A percentile compares a stretch with the other conserved stretches of the same genome.
These are phyloP conservation scores for Candida pseudoglaebosa DNA, from an alignment of 805 yeast species.

Conservation along the genomic window DNA sequence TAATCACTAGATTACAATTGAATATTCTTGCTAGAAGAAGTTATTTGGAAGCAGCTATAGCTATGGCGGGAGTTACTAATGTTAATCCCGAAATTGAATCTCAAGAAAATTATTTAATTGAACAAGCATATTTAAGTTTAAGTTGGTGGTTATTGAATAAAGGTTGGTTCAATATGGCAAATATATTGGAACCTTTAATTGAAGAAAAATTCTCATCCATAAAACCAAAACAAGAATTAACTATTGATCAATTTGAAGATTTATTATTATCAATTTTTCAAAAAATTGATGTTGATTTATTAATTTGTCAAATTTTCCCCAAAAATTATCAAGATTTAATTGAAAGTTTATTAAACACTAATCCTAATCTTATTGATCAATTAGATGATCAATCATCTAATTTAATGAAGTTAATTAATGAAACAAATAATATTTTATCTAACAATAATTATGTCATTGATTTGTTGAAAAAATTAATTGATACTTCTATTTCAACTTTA, in stretches of 20 bases:
- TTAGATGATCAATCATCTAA: constrained; percentile 34
- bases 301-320: constrained; percentile 33
- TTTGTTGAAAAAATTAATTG: constrained; percentile 31
- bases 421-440: constrained; percentile 39
- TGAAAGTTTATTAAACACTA: constrained; percentile 48
- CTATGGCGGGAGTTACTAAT: constrained; percentile 52
- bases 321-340: constrained; percentile 32
- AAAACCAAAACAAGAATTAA: constrained; percentile 70
- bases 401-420: constrained; percentile 39
- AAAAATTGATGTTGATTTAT: constrained; percentile 16
- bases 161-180: constrained; percentile 67
- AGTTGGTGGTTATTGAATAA: constrained; percentile 93
- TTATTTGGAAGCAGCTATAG: constrained; percentile 74
- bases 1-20: constrained; percentile 79
- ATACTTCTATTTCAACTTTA: constrained; percentile 32
- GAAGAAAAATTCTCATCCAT: constrained; percentile 55
- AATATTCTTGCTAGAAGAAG: constrained; percentile 85
- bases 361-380: constrained; percentile 36
- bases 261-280: constrained; percentile 18
- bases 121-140: constrained; percentile 78
- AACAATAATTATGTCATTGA: constrained; percentile 24
- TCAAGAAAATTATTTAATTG: constrained; percentile 50
- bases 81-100: constrained; percentile 12
- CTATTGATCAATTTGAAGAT: constrained; percentile 54
- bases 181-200: constrained; percentile 54